phyloP scores from a whole-genome alignment of 345 rosid species.

The Acer campestre region DNA sequence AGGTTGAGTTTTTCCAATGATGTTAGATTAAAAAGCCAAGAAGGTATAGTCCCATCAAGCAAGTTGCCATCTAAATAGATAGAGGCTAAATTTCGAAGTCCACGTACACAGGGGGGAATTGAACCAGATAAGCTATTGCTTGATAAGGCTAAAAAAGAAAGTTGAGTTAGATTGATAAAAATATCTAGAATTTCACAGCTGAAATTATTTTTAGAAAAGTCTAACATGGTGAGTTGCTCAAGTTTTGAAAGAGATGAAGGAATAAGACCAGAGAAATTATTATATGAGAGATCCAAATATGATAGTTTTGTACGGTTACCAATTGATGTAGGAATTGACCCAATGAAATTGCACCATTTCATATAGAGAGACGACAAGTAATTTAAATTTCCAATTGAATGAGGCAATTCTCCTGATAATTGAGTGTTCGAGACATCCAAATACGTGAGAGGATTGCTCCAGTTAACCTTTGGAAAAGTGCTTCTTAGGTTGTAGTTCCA shows the following conservation, averaged over 20 bases:
- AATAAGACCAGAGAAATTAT: conserved; percentile 24
- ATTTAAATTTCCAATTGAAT: neutral
- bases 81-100: neutral
- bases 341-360: neutral
- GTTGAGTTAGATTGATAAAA: neutral
- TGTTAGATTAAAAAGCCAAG: conserved; percentile 19
- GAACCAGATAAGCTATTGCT: neutral
- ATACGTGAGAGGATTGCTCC: neutral
- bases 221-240: neutral
- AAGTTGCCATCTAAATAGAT: conserved; percentile 9
- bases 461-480: conserved; percentile 13
- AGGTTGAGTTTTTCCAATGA: neutral
- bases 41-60: conserved; percentile 23
- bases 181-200: conserved; percentile 27
- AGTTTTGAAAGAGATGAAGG: conserved; percentile 18
- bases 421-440: conserved; percentile 4
- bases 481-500: neutral
- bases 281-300: neutral
- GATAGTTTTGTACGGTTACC: conserved; percentile 3
- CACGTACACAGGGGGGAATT: neutral
- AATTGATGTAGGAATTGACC: neutral
- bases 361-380: neutral
- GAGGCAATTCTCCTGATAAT: neutral
- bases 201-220: neutral
- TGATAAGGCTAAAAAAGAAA: neutral